Base-by-base conservation (phyloP, 768 basidiomycete species). In the Lyophyllum decastes region DNA sequence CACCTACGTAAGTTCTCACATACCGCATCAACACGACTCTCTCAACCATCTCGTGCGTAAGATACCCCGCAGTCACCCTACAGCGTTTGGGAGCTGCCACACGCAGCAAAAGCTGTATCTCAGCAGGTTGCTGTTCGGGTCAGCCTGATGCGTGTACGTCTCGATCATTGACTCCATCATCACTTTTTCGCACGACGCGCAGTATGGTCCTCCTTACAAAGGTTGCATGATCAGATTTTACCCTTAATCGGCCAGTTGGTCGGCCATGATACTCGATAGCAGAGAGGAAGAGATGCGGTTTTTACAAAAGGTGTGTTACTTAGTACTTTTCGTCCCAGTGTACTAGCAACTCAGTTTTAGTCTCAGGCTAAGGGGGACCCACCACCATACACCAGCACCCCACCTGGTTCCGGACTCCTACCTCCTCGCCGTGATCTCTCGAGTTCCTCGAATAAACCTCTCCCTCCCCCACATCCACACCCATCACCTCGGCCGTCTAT, bases 131-230 rank as follows among this genome's bases (percentile, higher is more conserved):
- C 40, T 41, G 17, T 17, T 41, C 40, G 40, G 17, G 4, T 41
- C n/a, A 49, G 33, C 2, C 4, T 5, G 9, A 19, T 30, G 48
- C n/a, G n/a, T n/a, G n/a, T 16, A 8, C 26, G 46, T 24, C 44
- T 45, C 24, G 16, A 26, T 24, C 46, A 26, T 14, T 27, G 46
- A n/a, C n/a, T n/a, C n/a, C n/a, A 24, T 25, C 45, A 24, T 21
- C 6, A 21, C 11, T 21, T 10, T 48, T 55, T 60, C 59, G 44
- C 59, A 60, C 54, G 59, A 19, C 38, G 54, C 59, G 54, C 59
- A 60, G 59, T 35, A 16, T 46, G 19, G 14, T 14, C 43, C 43
- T 2, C 35, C 30, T 27, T 19, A 41, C 8, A 8, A 49, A 24
- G 33, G 5, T 11, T 14, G 2, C 16, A 9, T n/a, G n/a, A 45